These are phyloP conservation scores for Elsinoe ampelina DNA, from an alignment of 2,329 filamentous ascomycete species.

Conservation along the genomic window DNA sequence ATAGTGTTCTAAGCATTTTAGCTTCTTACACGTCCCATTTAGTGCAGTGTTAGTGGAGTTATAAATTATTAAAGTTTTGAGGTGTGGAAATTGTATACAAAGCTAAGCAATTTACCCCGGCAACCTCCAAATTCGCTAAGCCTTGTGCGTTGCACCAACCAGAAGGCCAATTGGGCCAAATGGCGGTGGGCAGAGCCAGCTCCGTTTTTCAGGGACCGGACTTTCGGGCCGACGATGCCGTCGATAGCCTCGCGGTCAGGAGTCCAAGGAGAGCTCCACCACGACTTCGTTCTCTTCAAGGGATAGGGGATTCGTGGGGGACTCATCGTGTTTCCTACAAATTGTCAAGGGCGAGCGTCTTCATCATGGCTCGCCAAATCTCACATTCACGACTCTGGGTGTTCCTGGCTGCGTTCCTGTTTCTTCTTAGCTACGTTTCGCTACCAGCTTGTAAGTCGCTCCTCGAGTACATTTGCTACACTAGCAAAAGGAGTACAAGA, in stretches of 20 bases:
- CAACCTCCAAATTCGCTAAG: too few species aligned
- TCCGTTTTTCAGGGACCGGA: neutral
- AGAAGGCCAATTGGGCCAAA: neutral
- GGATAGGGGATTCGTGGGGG: neutral
- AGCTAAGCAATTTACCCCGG: too few species aligned
- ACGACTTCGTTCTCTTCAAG: neutral
- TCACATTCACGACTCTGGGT: neutral
- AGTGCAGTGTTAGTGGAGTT: too few species aligned
- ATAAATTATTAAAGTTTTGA: too few species aligned
- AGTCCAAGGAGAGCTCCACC: neutral
- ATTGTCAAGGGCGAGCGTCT: neutral
- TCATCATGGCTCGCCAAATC: neutral
- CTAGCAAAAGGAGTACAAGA: too few species aligned
- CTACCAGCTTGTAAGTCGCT: slow-evolving; percentile 28
- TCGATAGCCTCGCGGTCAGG: neutral
- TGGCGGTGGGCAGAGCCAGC: neutral
- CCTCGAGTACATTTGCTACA: too few species aligned
- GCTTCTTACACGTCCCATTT: too few species aligned
- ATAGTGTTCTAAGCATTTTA: too few species aligned
- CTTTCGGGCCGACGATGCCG: neutral
- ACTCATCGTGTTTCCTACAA: neutral
- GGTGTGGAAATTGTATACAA: too few species aligned
- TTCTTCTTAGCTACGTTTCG: slow-evolving; percentile 28
- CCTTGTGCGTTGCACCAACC: neutral
- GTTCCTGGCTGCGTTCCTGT: slow-evolving; percentile 18